A percentile compares a stretch with the other conserved stretches of the same genome.
Evolutionary conservation across 805 yeast genomes (phyloP).

Genomic region (Metschnikowia shivogae): DNA sequence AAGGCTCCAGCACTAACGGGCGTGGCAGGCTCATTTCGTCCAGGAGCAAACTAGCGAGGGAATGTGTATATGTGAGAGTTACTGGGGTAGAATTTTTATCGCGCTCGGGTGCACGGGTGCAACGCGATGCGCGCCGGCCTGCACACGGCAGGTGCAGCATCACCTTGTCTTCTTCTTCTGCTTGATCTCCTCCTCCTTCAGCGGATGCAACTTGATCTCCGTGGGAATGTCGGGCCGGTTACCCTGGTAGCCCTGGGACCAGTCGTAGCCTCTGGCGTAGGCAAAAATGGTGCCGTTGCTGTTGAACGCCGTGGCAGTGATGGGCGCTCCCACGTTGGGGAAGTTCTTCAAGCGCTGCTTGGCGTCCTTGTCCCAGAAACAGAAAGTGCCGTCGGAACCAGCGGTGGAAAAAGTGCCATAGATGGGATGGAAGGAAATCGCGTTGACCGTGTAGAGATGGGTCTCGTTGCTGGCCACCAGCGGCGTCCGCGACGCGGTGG

Average conservation of each 20-base stretch:
- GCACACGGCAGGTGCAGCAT: not conserved
- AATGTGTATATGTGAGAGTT: not conserved
- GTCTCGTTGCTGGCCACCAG: slow-evolving; percentile 39
- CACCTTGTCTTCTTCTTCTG: slow-evolving; percentile 36
- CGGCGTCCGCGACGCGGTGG: slow-evolving; percentile 26
- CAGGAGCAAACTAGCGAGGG: too few relatives aligned
- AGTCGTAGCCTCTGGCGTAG: slow-evolving; percentile 89
- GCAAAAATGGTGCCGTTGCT: slow-evolving; percentile 81
- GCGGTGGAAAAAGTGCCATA: slow-evolving; percentile 92
- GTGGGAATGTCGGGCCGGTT: slow-evolving; percentile 75
- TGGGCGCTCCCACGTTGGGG: slow-evolving; percentile 62
- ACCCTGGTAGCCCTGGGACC: slow-evolving; percentile 86
- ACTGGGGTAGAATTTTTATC: not conserved
- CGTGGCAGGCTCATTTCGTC: slow-evolving; percentile 11
- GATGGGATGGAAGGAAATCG: slow-evolving; percentile 80
- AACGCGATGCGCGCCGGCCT: not conserved
- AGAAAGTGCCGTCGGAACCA: slow-evolving; percentile 90
- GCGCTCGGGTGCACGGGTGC: slow-evolving; percentile 2
- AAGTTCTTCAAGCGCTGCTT: slow-evolving; percentile 80
- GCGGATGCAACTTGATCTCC: slow-evolving; percentile 75
- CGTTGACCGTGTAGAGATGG: slow-evolving; percentile 72
- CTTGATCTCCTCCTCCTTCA: slow-evolving; percentile 81
- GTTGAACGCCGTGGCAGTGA: slow-evolving; percentile 78
- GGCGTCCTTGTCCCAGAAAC: slow-evolving; percentile 95
- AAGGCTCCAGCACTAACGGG: slow-evolving; percentile 26